phyloP scores from a whole-genome alignment of 495 filamentous ascomycete genomes.

The Daldinia concentrica region DNA sequence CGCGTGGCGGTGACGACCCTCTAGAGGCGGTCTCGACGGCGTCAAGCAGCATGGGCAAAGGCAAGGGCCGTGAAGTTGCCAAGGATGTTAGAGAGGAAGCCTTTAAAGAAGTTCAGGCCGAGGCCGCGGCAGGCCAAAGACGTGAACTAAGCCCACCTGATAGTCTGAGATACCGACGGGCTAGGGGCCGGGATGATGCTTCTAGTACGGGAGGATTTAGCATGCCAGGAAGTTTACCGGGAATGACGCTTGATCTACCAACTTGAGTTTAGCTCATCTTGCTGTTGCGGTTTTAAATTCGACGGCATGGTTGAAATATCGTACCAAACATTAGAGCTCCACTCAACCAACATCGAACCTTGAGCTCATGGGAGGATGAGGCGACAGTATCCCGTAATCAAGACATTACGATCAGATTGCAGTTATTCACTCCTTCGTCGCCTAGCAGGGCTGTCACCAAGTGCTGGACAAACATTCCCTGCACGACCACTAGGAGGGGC shows the following conservation, averaged over 20 bases:
- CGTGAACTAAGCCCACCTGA: constrained; percentile 49
- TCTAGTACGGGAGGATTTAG: constrained; percentile 45
- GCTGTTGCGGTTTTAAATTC: background rate
- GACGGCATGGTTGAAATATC: background rate
- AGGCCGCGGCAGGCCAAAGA: constrained; percentile 48
- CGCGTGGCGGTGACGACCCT: constrained; percentile 68
- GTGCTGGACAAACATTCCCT: background rate
- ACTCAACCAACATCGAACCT: background rate
- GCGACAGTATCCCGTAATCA: background rate
- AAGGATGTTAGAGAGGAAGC: constrained; percentile 59
- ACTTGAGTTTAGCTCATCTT: constrained; percentile 10
- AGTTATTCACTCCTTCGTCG: background rate
- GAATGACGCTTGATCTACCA: constrained; percentile 39
- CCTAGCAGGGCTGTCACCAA: background rate
- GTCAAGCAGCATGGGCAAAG: constrained; percentile 50
- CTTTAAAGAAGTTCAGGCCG: constrained; percentile 56
- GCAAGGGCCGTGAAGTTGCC: constrained; percentile 60
- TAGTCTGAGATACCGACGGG: constrained; percentile 49
- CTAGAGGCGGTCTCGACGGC: constrained; percentile 50
- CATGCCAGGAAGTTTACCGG: constrained; percentile 42
- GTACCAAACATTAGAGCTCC: background rate
- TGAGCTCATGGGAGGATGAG: background rate
- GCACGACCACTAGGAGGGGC: background rate
- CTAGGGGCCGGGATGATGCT: constrained; percentile 44
- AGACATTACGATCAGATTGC: background rate